A percentile compares a stretch with the other conserved stretches of the same genome.
Conservation (phyloP, 257 asterid species). For the Solanum bulbocastanum region DNA sequence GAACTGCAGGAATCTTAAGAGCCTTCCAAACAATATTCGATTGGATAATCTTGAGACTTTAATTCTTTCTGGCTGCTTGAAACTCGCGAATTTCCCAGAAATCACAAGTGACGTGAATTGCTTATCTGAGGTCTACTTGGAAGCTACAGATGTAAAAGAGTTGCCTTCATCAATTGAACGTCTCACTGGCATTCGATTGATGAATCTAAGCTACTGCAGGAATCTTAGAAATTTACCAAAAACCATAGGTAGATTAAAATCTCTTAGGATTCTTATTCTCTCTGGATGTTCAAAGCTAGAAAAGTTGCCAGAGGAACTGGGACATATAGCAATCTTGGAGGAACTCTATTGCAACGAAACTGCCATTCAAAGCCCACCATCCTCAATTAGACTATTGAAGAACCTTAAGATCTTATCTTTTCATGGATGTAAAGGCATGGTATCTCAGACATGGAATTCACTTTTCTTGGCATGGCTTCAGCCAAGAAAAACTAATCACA, state of each 20-base stretch:
- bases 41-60: neutral
- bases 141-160: slow-evolving; percentile 1
- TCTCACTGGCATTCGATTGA: neutral
- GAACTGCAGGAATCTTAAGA: slow-evolving; percentile 1
- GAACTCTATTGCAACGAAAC: neutral
- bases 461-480: neutral
- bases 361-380: neutral
- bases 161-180: neutral
- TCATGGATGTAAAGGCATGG: neutral
- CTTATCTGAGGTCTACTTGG: neutral
- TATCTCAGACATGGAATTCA: neutral
- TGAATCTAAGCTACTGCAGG: slow-evolving; percentile 3
- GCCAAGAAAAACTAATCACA: neutral
- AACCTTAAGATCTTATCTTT: slow-evolving; percentile 8
- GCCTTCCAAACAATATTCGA: neutral
- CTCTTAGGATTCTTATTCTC: neutral
- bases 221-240: neutral
- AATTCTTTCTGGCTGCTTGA: slow-evolving; percentile 5
- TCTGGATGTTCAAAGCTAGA: slow-evolving; percentile 8
- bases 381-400: neutral
- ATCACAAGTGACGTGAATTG: neutral
- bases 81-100: slow-evolving; percentile 3
- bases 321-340: neutral
- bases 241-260: neutral
- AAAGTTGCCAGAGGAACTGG: neutral